Percentiles rank a stretch among this genome's conserved stretches.
Evolutionary conservation across 2,329 filamentous ascomycete genomes (phyloP).

Genomic region (Cladosporium sp.): DNA sequence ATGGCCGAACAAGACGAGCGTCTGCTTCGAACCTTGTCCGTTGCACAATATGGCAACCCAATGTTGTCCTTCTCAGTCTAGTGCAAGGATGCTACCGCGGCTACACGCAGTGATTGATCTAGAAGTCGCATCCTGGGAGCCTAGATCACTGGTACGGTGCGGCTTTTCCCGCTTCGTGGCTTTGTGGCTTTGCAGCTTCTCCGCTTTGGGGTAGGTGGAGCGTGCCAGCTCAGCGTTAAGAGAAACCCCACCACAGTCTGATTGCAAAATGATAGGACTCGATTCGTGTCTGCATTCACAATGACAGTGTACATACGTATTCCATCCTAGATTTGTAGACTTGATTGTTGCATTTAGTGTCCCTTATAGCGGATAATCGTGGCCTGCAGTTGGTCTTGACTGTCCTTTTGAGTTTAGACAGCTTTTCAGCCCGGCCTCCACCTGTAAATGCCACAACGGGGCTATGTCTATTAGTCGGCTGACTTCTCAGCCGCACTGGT

Average conservation of each 20-base stretch:
- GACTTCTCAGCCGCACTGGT: no score
- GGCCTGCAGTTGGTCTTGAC: no score
- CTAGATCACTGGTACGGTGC: neutral
- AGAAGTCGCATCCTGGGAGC: neutral
- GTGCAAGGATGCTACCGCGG: no score
- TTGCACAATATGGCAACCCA: no score
- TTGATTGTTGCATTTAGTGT: neutral
- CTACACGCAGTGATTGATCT: neutral
- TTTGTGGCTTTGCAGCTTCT: neutral
- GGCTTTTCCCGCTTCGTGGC: conserved; percentile 3
- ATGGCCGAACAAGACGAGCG: no score
- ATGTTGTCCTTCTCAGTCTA: no score
- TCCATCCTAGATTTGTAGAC: neutral
- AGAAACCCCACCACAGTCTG: neutral
- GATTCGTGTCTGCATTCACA: neutral
- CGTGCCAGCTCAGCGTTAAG: neutral
- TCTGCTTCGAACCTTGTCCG: no score
- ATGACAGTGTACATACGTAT: neutral
- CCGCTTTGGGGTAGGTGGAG: neutral
- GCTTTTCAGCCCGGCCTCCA: no score
- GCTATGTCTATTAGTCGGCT: no score
- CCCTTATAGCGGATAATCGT: no score
- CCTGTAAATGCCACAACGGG: no score
- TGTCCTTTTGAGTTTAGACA: no score
- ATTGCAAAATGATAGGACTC: neutral